Conservation (phyloP, 1,284 basidiomycete genomes). For the Naganishia liquefaciens region DNA sequence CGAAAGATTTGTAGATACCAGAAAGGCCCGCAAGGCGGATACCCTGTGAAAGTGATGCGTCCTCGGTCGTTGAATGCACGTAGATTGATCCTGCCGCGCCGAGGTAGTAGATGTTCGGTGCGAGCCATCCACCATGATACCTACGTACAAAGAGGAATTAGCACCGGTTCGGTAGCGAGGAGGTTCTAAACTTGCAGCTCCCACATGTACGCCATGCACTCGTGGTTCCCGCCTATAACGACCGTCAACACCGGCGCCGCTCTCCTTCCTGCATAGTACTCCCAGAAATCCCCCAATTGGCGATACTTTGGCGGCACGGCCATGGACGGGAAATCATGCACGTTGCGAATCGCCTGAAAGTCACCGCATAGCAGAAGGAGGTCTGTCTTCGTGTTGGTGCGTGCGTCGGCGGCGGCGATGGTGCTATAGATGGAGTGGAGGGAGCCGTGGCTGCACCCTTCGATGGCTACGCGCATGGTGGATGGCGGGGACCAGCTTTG, state of each 20-base stretch:
- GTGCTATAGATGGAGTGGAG: slow-evolving; percentile 83
- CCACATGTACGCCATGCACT: slow-evolving; percentile 96
- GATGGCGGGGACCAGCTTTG: neutral
- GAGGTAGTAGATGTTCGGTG: slow-evolving; percentile 95
- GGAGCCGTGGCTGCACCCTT: slow-evolving; percentile 94
- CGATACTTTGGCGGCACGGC: slow-evolving; percentile 89
- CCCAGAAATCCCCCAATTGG: slow-evolving; percentile 77
- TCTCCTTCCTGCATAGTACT: slow-evolving; percentile 84
- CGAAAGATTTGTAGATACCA: slow-evolving; percentile 84
- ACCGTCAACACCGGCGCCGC: slow-evolving; percentile 84
- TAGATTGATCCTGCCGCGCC: slow-evolving; percentile 87
- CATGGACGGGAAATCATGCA: slow-evolving; percentile 82
- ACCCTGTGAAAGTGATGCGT: slow-evolving; percentile 54
- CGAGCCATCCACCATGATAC: slow-evolving; percentile 93
- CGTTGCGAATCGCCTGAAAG: slow-evolving; percentile 89
- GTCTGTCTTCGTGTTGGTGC: slow-evolving; percentile 70
- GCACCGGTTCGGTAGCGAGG: neutral
- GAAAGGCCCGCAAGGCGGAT: slow-evolving; percentile 84
- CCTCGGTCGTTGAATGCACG: slow-evolving; percentile 59
- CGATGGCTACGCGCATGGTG: slow-evolving; percentile 61
- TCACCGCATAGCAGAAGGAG: slow-evolving; percentile 90
- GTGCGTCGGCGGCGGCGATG: slow-evolving; percentile 65
- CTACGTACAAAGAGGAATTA: slow-evolving; percentile 52
- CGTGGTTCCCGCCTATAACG: slow-evolving; percentile 97
- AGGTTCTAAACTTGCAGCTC: slow-evolving; percentile 69